These are phyloP conservation scores for Asterophora lycoperdoides DNA, from an alignment of 768 basidiomycete genomes.

Conservation along the genomic window DNA sequence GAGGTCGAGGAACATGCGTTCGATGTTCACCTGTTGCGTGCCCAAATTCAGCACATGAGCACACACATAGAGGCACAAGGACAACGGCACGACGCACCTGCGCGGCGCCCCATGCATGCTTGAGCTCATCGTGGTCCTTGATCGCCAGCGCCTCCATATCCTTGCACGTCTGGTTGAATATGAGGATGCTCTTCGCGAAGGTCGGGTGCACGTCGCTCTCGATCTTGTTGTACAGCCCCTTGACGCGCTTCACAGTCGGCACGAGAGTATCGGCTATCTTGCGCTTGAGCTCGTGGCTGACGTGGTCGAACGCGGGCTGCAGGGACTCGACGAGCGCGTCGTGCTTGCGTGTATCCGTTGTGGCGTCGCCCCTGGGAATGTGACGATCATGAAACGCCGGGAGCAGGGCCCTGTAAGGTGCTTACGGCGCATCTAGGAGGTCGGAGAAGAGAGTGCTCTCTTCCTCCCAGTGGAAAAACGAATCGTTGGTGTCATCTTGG, in stretches of 20 bases:
- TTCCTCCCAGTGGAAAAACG: slow-evolving; percentile 46
- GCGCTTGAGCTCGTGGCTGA: slow-evolving; percentile 34
- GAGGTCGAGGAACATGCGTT: slow-evolving; percentile 40
- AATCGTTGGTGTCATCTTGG: slow-evolving; percentile 24
- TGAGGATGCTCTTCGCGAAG: slow-evolving; percentile 41
- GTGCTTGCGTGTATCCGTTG: slow-evolving; percentile 26
- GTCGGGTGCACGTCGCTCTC: slow-evolving; percentile 34
- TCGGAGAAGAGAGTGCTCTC: slow-evolving; percentile 49
- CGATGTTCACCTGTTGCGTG: slow-evolving; percentile 37
- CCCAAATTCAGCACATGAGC: slow-evolving; percentile 5
- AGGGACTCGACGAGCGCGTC: slow-evolving; percentile 37
- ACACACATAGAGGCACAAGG: not conserved
- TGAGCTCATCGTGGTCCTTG: slow-evolving; percentile 40
- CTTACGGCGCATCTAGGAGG: slow-evolving; percentile 42
- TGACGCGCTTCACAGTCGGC: slow-evolving; percentile 47
- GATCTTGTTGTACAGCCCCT: slow-evolving; percentile 32
- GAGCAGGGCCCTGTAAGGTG: slow-evolving; percentile 1
- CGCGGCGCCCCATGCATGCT: slow-evolving; percentile 32
- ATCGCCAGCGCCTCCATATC: slow-evolving; percentile 43
- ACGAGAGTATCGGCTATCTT: slow-evolving; percentile 42
- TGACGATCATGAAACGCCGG: slow-evolving; percentile 6
- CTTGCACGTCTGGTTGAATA: slow-evolving; percentile 54
- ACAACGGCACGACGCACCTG: slow-evolving; percentile 43
- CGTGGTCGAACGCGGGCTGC: slow-evolving; percentile 36
- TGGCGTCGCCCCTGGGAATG: slow-evolving; percentile 20